Conservation (phyloP, 73 alveolate species). For the Tetrahymena malaccensis region DNA sequence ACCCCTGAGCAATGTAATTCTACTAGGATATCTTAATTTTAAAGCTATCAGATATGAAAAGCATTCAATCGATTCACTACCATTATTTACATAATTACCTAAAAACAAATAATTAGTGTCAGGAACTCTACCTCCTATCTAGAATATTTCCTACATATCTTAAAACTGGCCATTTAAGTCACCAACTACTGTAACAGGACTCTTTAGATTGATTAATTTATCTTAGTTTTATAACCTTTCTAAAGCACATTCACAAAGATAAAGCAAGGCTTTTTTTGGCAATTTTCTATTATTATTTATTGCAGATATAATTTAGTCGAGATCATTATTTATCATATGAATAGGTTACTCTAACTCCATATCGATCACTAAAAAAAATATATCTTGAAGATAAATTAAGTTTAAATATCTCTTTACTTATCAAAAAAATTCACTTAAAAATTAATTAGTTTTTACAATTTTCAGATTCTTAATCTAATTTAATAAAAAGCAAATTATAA, state of each 20-base stretch:
- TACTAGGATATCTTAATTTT: neutral
- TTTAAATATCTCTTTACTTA: neutral
- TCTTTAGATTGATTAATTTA: neutral
- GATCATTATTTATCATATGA: neutral
- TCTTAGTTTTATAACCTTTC: constrained; percentile 47
- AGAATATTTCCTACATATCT: neutral
- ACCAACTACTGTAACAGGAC: neutral
- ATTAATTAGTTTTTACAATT: neutral
- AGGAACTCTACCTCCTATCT: neutral
- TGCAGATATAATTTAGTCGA: neutral
- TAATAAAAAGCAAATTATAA: too few species aligned
- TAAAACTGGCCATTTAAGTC: neutral
- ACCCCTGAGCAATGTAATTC: neutral
- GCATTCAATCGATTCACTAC: neutral
- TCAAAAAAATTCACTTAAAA: neutral
- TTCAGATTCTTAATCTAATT: neutral
- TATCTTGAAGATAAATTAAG: neutral
- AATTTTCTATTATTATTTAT: neutral
- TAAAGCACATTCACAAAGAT: neutral
- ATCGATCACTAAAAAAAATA: neutral
- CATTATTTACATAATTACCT: neutral
- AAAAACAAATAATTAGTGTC: neutral
- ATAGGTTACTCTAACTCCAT: neutral
- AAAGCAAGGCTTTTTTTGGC: neutral
- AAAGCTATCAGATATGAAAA: neutral